phyloP scores from a whole-genome alignment of 208 protist species.

The Tritrichomonas foetus region DNA sequence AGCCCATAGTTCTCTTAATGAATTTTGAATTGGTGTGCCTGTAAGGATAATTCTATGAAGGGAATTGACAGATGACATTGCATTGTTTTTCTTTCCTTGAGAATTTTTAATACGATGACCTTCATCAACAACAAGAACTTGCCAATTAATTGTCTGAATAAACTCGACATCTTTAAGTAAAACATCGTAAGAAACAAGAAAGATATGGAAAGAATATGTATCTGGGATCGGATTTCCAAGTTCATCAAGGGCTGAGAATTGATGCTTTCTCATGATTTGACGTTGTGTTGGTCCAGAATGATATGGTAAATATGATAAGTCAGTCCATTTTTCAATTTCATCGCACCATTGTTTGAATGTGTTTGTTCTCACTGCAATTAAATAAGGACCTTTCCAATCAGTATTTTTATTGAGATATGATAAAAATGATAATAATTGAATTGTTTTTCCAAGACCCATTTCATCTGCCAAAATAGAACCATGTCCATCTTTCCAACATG shows the following conservation, averaged over 20 bases:
- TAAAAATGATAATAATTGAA: conserved; percentile 40
- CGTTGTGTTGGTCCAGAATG: not conserved
- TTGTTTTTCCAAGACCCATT: conserved; percentile 67
- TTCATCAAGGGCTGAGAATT: not conserved
- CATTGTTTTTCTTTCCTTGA: conserved; percentile 38
- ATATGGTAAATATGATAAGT: conserved; percentile 35
- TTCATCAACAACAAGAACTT: conserved; percentile 71
- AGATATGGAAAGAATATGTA: conserved; percentile 26
- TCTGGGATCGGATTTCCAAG: not conserved
- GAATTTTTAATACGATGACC: conserved; percentile 58
- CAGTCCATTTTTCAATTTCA: conserved; percentile 43
- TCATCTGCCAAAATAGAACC: conserved; percentile 95
- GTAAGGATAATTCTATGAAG: conserved; percentile 45
- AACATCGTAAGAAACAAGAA: not conserved
- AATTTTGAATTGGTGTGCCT: conserved; percentile 68
- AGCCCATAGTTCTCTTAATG: conserved; percentile 66
- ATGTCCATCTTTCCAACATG: conserved; percentile 77
- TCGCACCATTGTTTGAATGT: conserved; percentile 32
- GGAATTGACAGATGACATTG: not conserved
- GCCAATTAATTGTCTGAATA: conserved; percentile 57
- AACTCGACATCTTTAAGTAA: conserved; percentile 11
- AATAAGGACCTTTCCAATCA: conserved; percentile 24
- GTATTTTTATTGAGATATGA: not conserved
- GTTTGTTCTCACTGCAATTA: not conserved
- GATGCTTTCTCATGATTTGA: not conserved